Base-by-base conservation (phyloP, 768 basidiomycete species). In the Termitomyces bulborhizus region DNA sequence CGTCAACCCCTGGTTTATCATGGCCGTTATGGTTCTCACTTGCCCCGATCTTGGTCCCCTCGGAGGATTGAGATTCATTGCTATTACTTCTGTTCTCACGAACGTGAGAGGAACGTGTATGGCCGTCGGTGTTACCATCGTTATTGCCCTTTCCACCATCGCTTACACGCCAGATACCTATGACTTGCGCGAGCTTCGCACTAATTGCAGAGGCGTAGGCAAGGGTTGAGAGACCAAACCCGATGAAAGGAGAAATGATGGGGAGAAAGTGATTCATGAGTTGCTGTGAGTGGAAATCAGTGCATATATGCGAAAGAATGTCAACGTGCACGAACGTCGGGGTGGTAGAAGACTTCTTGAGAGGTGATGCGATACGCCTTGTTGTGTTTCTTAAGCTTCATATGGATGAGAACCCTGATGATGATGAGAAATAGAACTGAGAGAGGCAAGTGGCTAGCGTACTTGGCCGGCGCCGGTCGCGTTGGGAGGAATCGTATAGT, bases 261-360 rank as follows among this genome's bases (percentile, higher is more conserved):
- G 69, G 63, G 7, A 65, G 45, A 1, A 67, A 8, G 31, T 63
- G 52, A n/a, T 60, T 59, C 3, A 59, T 51, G 13, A 69, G 18
- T 46, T 67, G 65, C 68, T 70, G 44, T 42, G 12, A 26, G 41
- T 24, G n/a, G 42, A 42, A 34, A 26, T 48, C 6, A 51, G 46
- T 56, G 51, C 16, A 31, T 60, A 44, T 55, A 55, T 52, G 47
- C 37, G 51, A 12, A 18, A 12, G 16, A 48, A 4, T 39, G 15
- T 40, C 26, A 21, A 24, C n/a, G 18, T 16, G 5, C 3, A 58
- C 65, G 48, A 46, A 70, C 68, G 37, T 70, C 69, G 4, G 66
- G 65, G 21, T 68, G 66, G 53, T 62, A 63, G 41, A 66, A 66
- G 43, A 85, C 82, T 60, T 86, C 83, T 59, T 87, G 83, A 50